Evolutionary conservation across 2,329 filamentous ascomycete genomes (phyloP).

Genomic region (Mollisia scopiformis): DNA sequence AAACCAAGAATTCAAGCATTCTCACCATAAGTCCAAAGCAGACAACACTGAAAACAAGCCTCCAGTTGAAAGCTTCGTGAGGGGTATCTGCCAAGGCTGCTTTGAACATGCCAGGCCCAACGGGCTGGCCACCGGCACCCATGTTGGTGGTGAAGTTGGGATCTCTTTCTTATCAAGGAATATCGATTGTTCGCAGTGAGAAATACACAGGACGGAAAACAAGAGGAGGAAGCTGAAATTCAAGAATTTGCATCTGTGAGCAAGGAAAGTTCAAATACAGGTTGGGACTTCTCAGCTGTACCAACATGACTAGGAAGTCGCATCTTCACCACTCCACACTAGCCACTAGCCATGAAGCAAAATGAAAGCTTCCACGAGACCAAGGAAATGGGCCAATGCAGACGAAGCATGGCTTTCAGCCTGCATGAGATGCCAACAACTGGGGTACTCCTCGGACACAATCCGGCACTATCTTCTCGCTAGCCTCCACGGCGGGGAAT

Average conservation of each 20-base stretch:
- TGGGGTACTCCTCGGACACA: neutral
- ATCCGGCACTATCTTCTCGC: neutral
- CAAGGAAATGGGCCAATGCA: neutral
- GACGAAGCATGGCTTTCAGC: neutral
- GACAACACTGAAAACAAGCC: conserved; percentile 32
- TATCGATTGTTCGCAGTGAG: neutral
- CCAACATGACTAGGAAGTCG: neutral
- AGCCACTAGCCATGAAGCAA: neutral
- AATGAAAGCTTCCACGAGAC: neutral
- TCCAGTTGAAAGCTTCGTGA: conserved; percentile 38
- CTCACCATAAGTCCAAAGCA: conserved; percentile 29
- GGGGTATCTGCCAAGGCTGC: conserved; percentile 36
- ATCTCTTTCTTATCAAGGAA: neutral
- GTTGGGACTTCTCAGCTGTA: neutral
- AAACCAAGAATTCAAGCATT: no score
- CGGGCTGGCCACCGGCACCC: conserved; percentile 15
- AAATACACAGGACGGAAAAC: neutral
- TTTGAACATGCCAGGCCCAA: conserved; percentile 33
- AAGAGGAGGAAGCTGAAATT: neutral
- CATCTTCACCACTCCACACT: neutral
- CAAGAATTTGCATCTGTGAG: neutral
- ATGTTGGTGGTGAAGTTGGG: neutral
- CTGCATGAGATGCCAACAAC: neutral
- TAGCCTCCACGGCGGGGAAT: neutral
- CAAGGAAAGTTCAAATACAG: neutral